Evolutionary conservation across 1,284 basidiomycete species (phyloP), one percentile per base, ranked within the genome.

Genomic region (Paramarasmius palmivorus): DNA sequence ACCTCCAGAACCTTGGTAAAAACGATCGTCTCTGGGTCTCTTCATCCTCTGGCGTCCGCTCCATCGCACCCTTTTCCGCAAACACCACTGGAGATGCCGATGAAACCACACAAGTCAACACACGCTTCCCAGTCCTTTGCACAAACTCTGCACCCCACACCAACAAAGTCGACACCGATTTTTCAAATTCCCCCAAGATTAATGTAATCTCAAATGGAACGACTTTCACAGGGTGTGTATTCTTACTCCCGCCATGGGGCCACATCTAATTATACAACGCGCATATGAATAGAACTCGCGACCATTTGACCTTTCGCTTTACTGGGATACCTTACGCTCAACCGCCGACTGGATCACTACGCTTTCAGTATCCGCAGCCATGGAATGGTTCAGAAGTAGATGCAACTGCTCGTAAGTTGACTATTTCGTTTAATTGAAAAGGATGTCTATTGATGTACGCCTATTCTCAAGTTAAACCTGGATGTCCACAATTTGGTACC

Each of bases 261-360:
- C 25, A 17, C 4, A 20, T 17, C 35, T 38, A 14, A 19, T 38
- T 25, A 12, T 25, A 35, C 23, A n/a, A 4, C 7, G 26, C 12
- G 6, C 29, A 32, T 32, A 12, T 32, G 29, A 32, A 3, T n/a
- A 58, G 53, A 23, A 57, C 57, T 20, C 59, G 59, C 46, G 61
- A 62, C 50, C 61, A 60, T 40, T 41, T 62, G 17, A 57, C 59
- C 1, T 62, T 62, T 38, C 59, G 61, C 2, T 62, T 62, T 44
- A 62, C 59, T 59, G 63, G 63, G 37, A 56, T 64, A 6, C 63
- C 56, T 7, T 64, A 54, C 45, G 63, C 63, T 2, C 49, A 60
- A 32, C 50, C 63, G 14, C 63, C 63, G 12, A 49, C 56, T 7
- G 63, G 59, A 32, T 23, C 50, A 0, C 54, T 64, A 36, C 61